Evolutionary conservation across 2,329 filamentous ascomycete species (phyloP), one percentile per base, ranked within the genome.

Genomic region (Scedosporium aurantiacum): DNA sequence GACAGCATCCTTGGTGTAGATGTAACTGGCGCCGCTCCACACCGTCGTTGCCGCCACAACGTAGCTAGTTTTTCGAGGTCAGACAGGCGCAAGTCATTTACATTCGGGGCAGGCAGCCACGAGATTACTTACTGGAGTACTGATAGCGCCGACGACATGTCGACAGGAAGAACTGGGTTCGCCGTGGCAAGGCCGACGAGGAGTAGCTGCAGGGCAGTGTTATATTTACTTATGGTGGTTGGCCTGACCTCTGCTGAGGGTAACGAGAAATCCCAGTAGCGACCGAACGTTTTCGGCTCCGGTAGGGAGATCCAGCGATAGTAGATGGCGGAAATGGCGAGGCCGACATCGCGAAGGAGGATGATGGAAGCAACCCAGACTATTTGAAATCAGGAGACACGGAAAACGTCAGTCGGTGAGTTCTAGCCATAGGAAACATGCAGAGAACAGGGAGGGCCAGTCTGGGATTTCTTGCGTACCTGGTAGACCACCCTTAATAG

Each of bases 221-320:
- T 99, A 74, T 91, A 87, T 77, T 95, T 95, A 74, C 88, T 91
- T 64, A 95, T 90, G 1, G 82, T 87, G 0, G 90, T 94, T 1
- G 90, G 90, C 63, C 85, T 87, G 5, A 95, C 90, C 74, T 94
- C 90, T 2, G 90, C 90, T 45, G 86, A 90, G 2, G 90, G 94
- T 14, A 99, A 81, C 2, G 89, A 93, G 71, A 99, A 97, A 74
- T 99, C 94, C 94, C 94, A 99, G 75, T 97, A 99, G 18, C 94
- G 81, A 18, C 82, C 76, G 74, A 97, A 90, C 0, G 94, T 97
- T 76, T 97, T 97, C 1, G 94, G 94, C 0, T 90, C 87, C 0
- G 94, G 94, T 5, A 99, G 81, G 2, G 90, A 95, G 66, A 97
- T 95, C 83, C 91, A 97, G 65, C 94, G 88, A 74, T 94, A 97